A percentile compares a stretch with the other conserved stretches of the same genome.
These are phyloP conservation scores for Cochlearia excelsa DNA, from an alignment of 345 rosid genomes.

Conservation along the genomic window DNA sequence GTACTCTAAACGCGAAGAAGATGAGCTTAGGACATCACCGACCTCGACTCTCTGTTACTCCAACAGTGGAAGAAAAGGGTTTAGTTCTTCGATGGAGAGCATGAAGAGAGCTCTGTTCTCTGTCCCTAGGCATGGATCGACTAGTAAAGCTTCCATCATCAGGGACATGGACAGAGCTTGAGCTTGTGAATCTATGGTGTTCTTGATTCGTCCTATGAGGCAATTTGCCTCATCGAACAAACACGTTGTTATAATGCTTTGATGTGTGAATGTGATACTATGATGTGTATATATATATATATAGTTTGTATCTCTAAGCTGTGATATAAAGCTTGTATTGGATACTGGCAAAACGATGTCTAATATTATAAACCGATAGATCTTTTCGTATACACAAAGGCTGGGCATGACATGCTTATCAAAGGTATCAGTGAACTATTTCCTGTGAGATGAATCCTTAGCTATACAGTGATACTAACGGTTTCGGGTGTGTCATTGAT, in stretches of 20 bases:
- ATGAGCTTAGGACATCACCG: conserved; percentile 16
- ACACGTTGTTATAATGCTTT: conserved; percentile 16
- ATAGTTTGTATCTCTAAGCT: conserved; percentile 2
- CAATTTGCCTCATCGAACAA: conserved; percentile 21
- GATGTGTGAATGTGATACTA: conserved; percentile 18
- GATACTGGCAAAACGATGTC: conserved; percentile 9
- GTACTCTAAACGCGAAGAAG: conserved; percentile 14
- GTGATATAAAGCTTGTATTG: too few relatives aligned
- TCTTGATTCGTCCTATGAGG: conserved; percentile 9
- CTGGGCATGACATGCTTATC: conserved; percentile 21
- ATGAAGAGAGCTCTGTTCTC: conserved; percentile 25
- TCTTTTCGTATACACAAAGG: conserved; percentile 22
- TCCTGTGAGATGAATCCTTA: conserved; percentile 17
- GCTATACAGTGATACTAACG: conserved; percentile 33
- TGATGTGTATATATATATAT: conserved; percentile 8
- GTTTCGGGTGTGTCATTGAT: conserved; percentile 24
- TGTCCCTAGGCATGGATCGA: conserved; percentile 15
- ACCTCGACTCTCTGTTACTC: conserved; percentile 31
- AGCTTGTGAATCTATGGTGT: conserved; percentile 5
- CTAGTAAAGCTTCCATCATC: conserved; percentile 8
- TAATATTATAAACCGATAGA: conserved; percentile 20
- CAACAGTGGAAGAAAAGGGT: conserved; percentile 22
- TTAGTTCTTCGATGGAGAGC: conserved; percentile 28
- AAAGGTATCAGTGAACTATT: conserved; percentile 21
- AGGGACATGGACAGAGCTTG: conserved; percentile 17